Base-by-base conservation (phyloP, 2,329 filamentous ascomycete genomes). In the Keithomyces neogunnii region DNA sequence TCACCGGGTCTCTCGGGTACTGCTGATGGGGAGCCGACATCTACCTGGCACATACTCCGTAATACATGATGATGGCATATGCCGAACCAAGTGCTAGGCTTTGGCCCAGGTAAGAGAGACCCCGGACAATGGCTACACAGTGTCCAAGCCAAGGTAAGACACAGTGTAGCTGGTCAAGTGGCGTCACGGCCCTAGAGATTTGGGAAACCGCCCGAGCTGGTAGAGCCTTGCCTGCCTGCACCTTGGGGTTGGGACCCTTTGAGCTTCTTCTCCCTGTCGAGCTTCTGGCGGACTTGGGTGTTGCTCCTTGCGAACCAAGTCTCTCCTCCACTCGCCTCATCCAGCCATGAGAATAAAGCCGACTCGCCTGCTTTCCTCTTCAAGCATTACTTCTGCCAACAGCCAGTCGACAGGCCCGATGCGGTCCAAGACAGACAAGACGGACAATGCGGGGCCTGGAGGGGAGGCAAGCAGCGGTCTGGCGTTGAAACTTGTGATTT, bases 331-430 rank as follows among this genome's bases (percentile, higher is more conserved):
- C n/a, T 10, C 45, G 30, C 30, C 44, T 33, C 35, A 48, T 50
- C 55, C 39, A 58, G 62, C 60, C 63, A 81, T 81, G 78, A 76
- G 77, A 64, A 80, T 81, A 62, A 74, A 81, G 55, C 77, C 78
- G 51, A 72, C 68, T 55, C 74, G 78, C 49, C 67, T 82, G 38
- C 78, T 79, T 52, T 66, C 60, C 30, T 74, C 75, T 26, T 66
- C 64, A 44, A 57, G 50, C 52, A 45, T 52, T 48, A 60, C 59
- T 53, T 54, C 56, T 42, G 44, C 46, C 45, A 55, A 53, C 57
- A 66, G 60, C 62, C 74, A 73, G 61, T 79, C 75, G 50, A 31
- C 50, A 48, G 35, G 32, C 60, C 72, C 77, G 45, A 73, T 79
- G 72, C 69, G 74, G 53, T 69, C 66, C 57, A 80, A 77, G 60